These are phyloP conservation scores for Gamsiella multidivaricata DNA, from an alignment of 192 early-diverging fungal species.

Conservation along the genomic window DNA sequence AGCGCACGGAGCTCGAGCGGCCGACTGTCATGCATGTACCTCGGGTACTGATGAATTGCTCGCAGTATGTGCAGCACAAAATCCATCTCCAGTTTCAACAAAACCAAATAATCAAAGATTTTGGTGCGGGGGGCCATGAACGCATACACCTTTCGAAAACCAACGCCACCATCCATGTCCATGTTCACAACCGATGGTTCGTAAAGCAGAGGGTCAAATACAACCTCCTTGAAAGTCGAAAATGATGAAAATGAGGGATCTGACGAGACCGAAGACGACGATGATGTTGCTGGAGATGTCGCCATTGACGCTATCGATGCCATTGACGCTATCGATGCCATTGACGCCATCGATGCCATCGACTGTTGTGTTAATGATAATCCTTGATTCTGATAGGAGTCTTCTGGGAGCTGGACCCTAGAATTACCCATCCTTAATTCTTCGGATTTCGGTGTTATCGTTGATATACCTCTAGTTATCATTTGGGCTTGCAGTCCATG, in stretches of 20 bases:
- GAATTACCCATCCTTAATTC: too few relatives aligned
- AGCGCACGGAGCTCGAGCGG: constrained; percentile 17
- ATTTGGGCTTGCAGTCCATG: too few relatives aligned
- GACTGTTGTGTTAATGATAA: too few relatives aligned
- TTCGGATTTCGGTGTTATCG: too few relatives aligned
- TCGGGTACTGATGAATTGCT: neutral
- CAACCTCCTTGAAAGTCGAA: too few relatives aligned
- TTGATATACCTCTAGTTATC: too few relatives aligned
- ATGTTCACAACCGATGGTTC: neutral
- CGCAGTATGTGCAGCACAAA: constrained; percentile 19
- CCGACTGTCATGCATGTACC: neutral
- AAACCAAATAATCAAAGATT: constrained; percentile 13
- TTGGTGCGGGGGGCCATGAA: constrained; percentile 10
- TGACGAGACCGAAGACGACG: neutral
- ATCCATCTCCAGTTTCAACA: constrained; percentile 15
- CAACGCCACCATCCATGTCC: neutral
- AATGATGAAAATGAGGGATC: neutral
- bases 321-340: neutral
- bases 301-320: neutral
- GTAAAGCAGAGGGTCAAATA: neutral
- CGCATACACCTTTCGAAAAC: neutral
- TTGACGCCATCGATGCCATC: too few relatives aligned
- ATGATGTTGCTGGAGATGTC: neutral
- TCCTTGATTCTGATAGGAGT: too few relatives aligned
- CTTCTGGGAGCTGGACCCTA: too few relatives aligned